Evolutionary conservation across 2,329 filamentous ascomycete genomes (phyloP), one percentile per base, ranked within the genome.

Genomic region (Epicoccum sorghinum): DNA sequence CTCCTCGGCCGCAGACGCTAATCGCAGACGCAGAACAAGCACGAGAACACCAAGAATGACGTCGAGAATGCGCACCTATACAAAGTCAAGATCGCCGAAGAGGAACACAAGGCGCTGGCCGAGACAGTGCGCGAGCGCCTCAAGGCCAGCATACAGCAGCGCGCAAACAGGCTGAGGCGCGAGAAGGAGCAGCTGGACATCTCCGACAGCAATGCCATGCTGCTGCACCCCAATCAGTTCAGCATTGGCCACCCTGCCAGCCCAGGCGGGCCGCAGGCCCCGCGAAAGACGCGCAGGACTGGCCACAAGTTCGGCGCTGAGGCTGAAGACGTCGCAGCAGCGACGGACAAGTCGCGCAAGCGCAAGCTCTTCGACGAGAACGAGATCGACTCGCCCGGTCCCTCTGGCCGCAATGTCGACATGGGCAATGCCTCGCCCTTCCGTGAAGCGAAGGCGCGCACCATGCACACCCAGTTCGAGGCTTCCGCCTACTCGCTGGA

Each of bases 141-240:
- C 35, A 79, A 84, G 37, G 79, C 84, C 58, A 80, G 77, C 36
- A 79, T 88, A 47, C 81, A 81, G 24, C 79, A 82, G 64, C 85
- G 84, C 61, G 80, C 83, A 46, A 77, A 80, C 51, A 78, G 82
- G 35, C 74, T 88, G 52, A 79, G 85, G 74, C 82, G 83, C 55
- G 86, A 88, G 66, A 88, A 88, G 68, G 86, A 88, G 62, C 85
- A 87, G 66, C 76, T 88, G 23, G 86, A 88, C 61, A 83, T 88
- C 55, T 84, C 84, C 3, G 86, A 88, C 70, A 87, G 82, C 70
- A 88, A 86, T 65, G 83, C 86, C 6, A 79, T 87, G 47, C 81
- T 88, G 9, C 79, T 88, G 6, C 84, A 88, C 58, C 85, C 86
- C 12, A 86, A 83, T 58, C 86, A 88, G 62, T 88, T 87, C 74